These are phyloP conservation scores for Phaeophleospora eucalypticola DNA, from an alignment of 2,329 filamentous ascomycete genomes.

Conservation along the genomic window DNA sequence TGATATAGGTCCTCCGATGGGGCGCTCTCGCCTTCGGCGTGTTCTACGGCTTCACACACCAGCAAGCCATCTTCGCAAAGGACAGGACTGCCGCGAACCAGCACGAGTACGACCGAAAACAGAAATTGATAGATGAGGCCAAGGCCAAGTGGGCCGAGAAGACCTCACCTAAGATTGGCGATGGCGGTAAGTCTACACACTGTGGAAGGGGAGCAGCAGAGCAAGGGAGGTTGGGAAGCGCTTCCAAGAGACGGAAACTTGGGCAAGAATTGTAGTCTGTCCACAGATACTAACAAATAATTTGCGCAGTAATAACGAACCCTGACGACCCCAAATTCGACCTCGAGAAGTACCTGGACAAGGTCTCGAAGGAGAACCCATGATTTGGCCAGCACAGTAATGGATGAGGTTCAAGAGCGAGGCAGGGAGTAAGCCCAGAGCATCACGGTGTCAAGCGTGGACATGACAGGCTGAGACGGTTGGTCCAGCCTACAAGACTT, in stretches of 20 bases:
- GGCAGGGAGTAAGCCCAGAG: constrained; percentile 4
- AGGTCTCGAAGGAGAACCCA: constrained; percentile 51
- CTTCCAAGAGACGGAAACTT: too few relatives aligned
- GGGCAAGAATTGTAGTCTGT: background rate
- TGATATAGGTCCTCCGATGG: constrained; percentile 83
- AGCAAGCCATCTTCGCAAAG: constrained; percentile 69
- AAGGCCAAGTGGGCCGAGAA: constrained; percentile 87
- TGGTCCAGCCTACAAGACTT: background rate
- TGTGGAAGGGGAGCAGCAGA: background rate
- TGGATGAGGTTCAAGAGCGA: constrained; percentile 1
- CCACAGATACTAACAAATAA: background rate
- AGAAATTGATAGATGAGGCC: constrained; percentile 85
- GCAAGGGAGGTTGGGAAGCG: too few relatives aligned
- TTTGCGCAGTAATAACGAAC: constrained; percentile 62
- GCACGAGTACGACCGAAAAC: constrained; percentile 85
- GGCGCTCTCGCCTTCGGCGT: constrained; percentile 86
- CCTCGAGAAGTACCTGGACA: constrained; percentile 74
- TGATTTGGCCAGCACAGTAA: constrained; percentile 13
- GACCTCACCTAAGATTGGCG: constrained; percentile 50
- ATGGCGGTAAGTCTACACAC: constrained; percentile 28
- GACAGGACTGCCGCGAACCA: constrained; percentile 68
- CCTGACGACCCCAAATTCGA: constrained; percentile 87
- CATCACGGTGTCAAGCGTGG: background rate
- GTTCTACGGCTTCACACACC: constrained; percentile 94
- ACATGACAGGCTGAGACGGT: background rate